These are phyloP conservation scores for Melastoma candidum DNA, from an alignment of 441 rosid species.

Conservation along the genomic window DNA sequence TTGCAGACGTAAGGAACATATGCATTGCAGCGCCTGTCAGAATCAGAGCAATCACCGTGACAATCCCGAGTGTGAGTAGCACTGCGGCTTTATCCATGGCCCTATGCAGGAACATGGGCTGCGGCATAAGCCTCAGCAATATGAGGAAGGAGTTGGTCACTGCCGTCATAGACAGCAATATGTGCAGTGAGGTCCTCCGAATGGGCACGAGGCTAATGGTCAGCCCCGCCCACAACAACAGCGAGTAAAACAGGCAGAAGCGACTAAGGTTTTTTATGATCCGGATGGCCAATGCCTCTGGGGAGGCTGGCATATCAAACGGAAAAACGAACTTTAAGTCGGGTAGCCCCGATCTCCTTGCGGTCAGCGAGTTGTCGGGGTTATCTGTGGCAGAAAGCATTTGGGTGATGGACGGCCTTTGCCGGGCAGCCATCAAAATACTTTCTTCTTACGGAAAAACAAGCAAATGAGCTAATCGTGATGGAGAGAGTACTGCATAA, in stretches of 20 bases:
- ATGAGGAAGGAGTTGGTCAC: neutral
- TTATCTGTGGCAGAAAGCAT: no score
- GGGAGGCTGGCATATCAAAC: neutral
- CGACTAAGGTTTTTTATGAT: slow-evolving; percentile 4
- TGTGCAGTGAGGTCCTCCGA: slow-evolving; percentile 2
- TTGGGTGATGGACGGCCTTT: no score
- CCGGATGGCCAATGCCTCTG: neutral
- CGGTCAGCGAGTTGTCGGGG: no score
- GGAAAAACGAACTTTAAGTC: neutral
- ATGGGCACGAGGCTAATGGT: slow-evolving; percentile 7
- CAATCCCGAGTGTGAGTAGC: neutral
- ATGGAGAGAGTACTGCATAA: no score
- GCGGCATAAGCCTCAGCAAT: slow-evolving; percentile 2
- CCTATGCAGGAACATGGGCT: neutral
- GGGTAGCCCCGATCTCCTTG: no score
- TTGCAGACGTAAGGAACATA: slow-evolving; percentile 4
- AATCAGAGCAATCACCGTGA: neutral
- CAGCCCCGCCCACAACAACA: slow-evolving; percentile 8
- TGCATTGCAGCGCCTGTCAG: slow-evolving; percentile 4
- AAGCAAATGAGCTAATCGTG: no score
- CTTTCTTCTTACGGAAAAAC: no score
- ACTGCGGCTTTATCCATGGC: slow-evolving; percentile 4
- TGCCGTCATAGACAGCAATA: slow-evolving; percentile 2
- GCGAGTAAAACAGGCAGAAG: slow-evolving; percentile 6
- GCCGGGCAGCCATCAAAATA: no score